Conservation (phyloP, 768 basidiomycete species). For the Thelephora ganbajun region DNA sequence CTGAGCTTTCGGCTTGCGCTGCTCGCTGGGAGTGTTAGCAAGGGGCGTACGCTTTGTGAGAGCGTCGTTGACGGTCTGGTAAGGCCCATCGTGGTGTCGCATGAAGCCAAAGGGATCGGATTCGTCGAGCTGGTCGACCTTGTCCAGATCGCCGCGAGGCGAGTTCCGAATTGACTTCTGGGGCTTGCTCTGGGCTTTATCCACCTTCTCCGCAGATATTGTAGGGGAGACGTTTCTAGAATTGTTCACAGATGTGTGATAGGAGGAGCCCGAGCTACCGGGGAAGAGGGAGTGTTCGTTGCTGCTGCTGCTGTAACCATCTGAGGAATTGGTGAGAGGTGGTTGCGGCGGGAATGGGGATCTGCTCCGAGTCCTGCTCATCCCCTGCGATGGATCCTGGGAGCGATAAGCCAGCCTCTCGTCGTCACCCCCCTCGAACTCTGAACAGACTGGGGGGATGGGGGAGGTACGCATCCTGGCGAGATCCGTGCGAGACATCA, state of each 20-base stretch:
- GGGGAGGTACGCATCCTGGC: no score
- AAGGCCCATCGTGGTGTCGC: slow-evolving; percentile 64
- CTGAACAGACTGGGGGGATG: background rate
- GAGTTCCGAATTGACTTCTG: slow-evolving; percentile 15
- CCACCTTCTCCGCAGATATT: background rate
- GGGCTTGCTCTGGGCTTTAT: slow-evolving; percentile 11
- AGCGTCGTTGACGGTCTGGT: slow-evolving; percentile 35
- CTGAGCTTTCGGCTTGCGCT: background rate
- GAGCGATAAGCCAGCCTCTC: background rate
- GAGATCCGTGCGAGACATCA: slow-evolving; percentile 1
- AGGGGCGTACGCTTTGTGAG: background rate
- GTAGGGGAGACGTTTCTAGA: background rate
- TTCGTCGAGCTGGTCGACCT: slow-evolving; percentile 70
- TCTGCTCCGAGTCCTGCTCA: background rate
- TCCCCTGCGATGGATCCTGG: background rate
- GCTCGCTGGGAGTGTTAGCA: background rate
- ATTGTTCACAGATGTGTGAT: no score
- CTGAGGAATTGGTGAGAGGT: background rate
- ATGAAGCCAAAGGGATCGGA: slow-evolving; percentile 50
- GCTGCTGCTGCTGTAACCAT: no score
- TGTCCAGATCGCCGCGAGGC: slow-evolving; percentile 32
- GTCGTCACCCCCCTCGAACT: background rate
- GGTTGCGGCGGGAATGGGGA: background rate
- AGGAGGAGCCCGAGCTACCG: background rate
- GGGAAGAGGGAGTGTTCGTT: background rate